Percentiles rank a stretch among this genome's conserved stretches.
Conservation (phyloP, 768 basidiomycete genomes). For the Nidularia sp. region DNA sequence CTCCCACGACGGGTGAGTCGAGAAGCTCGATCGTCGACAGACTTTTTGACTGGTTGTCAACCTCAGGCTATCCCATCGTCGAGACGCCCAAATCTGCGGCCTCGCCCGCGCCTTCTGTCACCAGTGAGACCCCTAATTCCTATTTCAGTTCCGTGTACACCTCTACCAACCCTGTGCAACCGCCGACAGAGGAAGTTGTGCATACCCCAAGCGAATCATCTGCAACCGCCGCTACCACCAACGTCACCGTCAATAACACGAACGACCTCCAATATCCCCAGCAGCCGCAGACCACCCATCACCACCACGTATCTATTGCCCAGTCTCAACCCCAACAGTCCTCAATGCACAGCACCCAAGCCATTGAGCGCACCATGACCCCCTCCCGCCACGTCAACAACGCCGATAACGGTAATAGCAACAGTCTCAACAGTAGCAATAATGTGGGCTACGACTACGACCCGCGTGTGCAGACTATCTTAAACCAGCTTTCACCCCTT, state of each 20-base stretch:
- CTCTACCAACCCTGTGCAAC: slow-evolving; percentile 1
- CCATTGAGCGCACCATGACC: not conserved
- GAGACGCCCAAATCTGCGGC: slow-evolving; percentile 40
- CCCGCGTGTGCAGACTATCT: slow-evolving; percentile 41
- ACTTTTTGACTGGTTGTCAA: slow-evolving; percentile 6
- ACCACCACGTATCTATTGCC: too few species aligned
- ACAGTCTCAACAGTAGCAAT: slow-evolving; percentile 4
- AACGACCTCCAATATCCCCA: too few species aligned
- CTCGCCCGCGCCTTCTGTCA: slow-evolving; percentile 28
- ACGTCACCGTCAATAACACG: too few species aligned
- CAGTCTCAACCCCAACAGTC: too few species aligned
- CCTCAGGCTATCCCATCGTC: slow-evolving; percentile 37
- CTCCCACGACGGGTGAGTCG: too few species aligned
- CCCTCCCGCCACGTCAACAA: not conserved
- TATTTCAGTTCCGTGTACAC: slow-evolving; percentile 10
- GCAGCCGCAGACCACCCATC: too few species aligned
- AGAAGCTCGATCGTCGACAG: not conserved
- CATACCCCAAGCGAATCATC: not conserved
- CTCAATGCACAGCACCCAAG: too few species aligned
- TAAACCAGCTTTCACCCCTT: slow-evolving; percentile 49
- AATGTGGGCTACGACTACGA: slow-evolving; percentile 26
- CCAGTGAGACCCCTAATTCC: slow-evolving; percentile 22
- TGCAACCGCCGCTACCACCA: not conserved
- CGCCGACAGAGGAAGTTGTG: slow-evolving; percentile 2
- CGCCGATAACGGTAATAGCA: not conserved